A percentile compares a stretch with the other conserved stretches of the same genome.
Conservation (phyloP, 495 filamentous ascomycete species). For the Lasiosphaeria ovina region DNA sequence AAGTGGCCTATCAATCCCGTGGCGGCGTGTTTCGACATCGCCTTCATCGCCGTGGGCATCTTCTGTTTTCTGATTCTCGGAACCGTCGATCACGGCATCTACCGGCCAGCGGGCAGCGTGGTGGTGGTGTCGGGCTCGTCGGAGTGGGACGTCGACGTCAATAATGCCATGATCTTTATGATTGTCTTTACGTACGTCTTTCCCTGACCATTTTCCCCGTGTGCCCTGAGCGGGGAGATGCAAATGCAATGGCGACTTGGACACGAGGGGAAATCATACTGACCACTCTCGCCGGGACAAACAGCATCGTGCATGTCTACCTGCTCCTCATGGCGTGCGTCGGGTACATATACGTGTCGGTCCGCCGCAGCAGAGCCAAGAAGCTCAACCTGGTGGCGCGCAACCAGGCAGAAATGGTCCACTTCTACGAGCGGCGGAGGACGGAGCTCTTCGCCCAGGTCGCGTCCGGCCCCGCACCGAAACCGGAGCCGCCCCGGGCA, state of each 20-base stretch:
- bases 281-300: neutral
- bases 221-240: neutral
- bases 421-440: slow-evolving; percentile 20
- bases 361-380: slow-evolving; percentile 3
- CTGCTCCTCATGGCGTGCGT: slow-evolving; percentile 24
- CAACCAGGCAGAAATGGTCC: slow-evolving; percentile 24
- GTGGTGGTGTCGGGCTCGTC: neutral
- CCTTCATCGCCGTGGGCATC: slow-evolving; percentile 17
- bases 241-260: neutral
- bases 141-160: slow-evolving; percentile 21
- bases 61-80: slow-evolving; percentile 29
- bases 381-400: slow-evolving; percentile 4
- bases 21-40: slow-evolving; percentile 21
- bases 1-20: slow-evolving; percentile 23
- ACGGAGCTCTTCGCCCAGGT: neutral
- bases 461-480: no score
- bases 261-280: no score
- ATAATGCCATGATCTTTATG: slow-evolving; percentile 31
- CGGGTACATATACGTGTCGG: slow-evolving; percentile 13
- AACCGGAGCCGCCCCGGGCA: no score
- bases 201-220: neutral
- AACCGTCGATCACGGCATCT: slow-evolving; percentile 8
- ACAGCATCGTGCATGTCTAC: slow-evolving; percentile 22
- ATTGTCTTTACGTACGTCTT: slow-evolving; percentile 26
- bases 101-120: neutral